Base-by-base conservation (phyloP, 768 basidiomycete genomes). In the Vishniacozyma victoriae region DNA sequence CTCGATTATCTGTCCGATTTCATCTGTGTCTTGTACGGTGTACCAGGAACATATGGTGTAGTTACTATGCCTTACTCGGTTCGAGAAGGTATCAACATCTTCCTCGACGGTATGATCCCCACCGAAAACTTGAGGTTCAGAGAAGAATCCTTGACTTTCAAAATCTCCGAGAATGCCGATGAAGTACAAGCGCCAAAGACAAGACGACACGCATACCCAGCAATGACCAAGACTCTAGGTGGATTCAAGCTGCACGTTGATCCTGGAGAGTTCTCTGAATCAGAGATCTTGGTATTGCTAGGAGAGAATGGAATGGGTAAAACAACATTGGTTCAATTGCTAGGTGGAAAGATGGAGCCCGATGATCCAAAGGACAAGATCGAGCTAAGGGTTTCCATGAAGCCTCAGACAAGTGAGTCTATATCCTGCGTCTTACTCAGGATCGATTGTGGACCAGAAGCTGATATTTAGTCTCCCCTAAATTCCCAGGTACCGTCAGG, bases 291-390 rank as follows among this genome's bases (percentile, higher is more conserved):
- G 62, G 95, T 99, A 72, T 87, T 99, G 84, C 77, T 99, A 26
- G 95, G 95, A 54, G 95, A 99, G 79, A 99, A 99, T 73, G 95
- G 95, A 41, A 99, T 90, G 2, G 92, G 95, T 31, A 99, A 99
- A 78, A 96, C 95, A 36, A 99, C 95, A 1, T 89, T 99, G 71
- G 90, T 99, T 48, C 87, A 92, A 53, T 76, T 99, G 46, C 79
- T 99, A 43, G 90, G 91, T 1, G 95, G 95, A 31, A 92, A 95
- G 60, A 44, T 72, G 52, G 82, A 78, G 16, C 93, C 93, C 4
- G 95, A 99, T 74, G 61, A 71, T 48, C 84, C 86, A 72, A 80
- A 83, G 39, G 84, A 86, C 73, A 87, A 85, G 70, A 81, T 88
- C 74, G 79, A 80, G 35, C 75, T 95, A 50, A 63, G 69, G 48